Base-by-base conservation (phyloP, 2,329 filamentous ascomycete species). In the Aspergillus ustus region DNA sequence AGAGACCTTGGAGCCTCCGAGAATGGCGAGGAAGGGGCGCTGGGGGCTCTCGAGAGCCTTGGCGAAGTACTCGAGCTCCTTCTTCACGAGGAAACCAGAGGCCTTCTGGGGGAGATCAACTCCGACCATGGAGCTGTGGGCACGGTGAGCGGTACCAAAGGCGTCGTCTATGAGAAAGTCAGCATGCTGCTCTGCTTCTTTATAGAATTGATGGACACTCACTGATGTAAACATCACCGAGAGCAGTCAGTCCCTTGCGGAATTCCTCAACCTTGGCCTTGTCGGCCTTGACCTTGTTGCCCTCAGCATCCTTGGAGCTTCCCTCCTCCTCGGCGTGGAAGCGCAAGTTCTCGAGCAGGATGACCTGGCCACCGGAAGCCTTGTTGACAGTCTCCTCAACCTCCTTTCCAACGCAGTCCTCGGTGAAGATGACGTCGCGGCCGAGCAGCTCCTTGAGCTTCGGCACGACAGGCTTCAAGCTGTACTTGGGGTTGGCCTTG, bases 251-350 rank as follows among this genome's bases (percentile, higher is more conserved):
- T 49, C 91, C 92, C 85, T 96, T 95, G 79, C 96, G 89, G 88
- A 99, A 99, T 81, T 92, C 88, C 60, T 91, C 91, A 46, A 99
- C 93, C 81, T 92, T 89, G 67, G 84, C 90, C 85, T 96, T 95
- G 81, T 97, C 94, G 66, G 95, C 95, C 89, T 98, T 99, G 80
- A 89, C 89, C 87, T 99, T 99, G 83, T 97, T 97, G 74, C 94
- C 95, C 57, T 94, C 90, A 63, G 87, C 89, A 79, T 97, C 93
- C 85, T 97, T 97, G 78, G 86, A 90, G 83, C 92, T 96, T 68
- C 95, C 95, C 85, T 99, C 95, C 84, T 99, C 95, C 84, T 99
- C 95, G 65, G 92, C 86, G 81, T 99, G 95, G 87, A 98, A 99
- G 70, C 95, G 92, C 81, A 99, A 83, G 85, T 99, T 99, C 88